These are phyloP conservation scores for Yamadazyma sp. DNA, from an alignment of 1,139 yeast genomes.

Conservation along the genomic window DNA sequence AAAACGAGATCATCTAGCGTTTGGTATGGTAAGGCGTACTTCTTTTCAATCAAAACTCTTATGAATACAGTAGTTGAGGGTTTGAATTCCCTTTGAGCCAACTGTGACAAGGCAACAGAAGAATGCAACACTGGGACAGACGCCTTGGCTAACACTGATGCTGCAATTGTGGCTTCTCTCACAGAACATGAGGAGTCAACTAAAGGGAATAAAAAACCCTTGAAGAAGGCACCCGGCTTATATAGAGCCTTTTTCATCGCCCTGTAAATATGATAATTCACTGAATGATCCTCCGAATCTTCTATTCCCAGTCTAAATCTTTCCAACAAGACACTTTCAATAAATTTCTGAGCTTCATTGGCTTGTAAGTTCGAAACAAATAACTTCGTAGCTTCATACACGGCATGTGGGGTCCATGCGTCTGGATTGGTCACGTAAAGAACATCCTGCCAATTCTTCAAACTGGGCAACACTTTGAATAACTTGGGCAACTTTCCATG, in stretches of 20 bases:
- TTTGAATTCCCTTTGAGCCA: conserved; percentile 78
- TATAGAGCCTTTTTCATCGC: conserved; percentile 89
- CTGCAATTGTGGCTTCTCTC: conserved; percentile 93
- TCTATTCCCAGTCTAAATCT: conserved; percentile 83
- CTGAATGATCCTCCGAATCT: conserved; percentile 64
- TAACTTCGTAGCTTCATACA: conserved; percentile 90
- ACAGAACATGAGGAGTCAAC: conserved; percentile 83
- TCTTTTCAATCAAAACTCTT: conserved; percentile 85
- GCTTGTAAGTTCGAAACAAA: conserved; percentile 90
- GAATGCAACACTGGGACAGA: conserved; percentile 95
- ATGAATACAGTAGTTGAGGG: conserved; percentile 92
- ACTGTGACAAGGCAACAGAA: conserved; percentile 87
- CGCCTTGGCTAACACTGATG: conserved; percentile 83
- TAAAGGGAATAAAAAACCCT: conserved; percentile 90
- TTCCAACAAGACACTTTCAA: conserved; percentile 73
- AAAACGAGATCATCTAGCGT: conserved; percentile 94
- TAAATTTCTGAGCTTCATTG: conserved; percentile 83
- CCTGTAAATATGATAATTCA: conserved; percentile 89
- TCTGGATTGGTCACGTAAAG: conserved; percentile 90
- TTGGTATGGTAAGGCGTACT: conserved; percentile 95
- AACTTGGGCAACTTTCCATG: conserved; percentile 95
- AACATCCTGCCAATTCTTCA: conserved; percentile 94
- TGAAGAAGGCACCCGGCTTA: conserved; percentile 97
- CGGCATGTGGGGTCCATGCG: conserved; percentile 95
- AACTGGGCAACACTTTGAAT: conserved; percentile 89